These are phyloP conservation scores for Hydnomerulius pinastri DNA, from an alignment of 768 basidiomycete genomes.

Conservation along the genomic window DNA sequence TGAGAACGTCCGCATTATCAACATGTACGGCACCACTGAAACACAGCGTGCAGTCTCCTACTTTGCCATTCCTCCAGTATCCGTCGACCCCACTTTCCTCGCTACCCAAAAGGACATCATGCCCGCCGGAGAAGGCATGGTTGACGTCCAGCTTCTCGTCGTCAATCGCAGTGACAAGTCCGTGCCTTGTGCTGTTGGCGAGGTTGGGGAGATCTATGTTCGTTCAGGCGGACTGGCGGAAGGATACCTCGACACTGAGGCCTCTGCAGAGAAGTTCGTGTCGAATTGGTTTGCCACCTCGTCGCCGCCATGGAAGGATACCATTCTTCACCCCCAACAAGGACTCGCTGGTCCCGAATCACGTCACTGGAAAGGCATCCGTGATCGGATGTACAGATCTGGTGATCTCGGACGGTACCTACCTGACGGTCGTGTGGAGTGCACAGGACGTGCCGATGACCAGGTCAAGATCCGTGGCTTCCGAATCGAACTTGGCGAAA, in stretches of 20 bases:
- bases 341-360: slow-evolving; percentile 71
- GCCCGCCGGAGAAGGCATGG: slow-evolving; percentile 96
- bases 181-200: slow-evolving; percentile 89
- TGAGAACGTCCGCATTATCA: slow-evolving; percentile 89
- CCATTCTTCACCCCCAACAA: slow-evolving; percentile 60
- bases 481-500: slow-evolving; percentile 97
- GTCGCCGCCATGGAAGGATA: slow-evolving; percentile 60
- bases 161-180: slow-evolving; percentile 88
- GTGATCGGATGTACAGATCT: slow-evolving; percentile 97
- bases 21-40: slow-evolving; percentile 99
- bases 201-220: slow-evolving; percentile 98
- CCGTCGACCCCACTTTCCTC: slow-evolving; percentile 86
- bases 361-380: slow-evolving; percentile 88
- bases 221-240: slow-evolving; percentile 95
- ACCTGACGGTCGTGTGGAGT: slow-evolving; percentile 92
- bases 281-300: slow-evolving; percentile 82
- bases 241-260: slow-evolving; percentile 84
- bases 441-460: slow-evolving; percentile 95
- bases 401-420: slow-evolving; percentile 96
- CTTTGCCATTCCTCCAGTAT: slow-evolving; percentile 85
- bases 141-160: slow-evolving; percentile 95
- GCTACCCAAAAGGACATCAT: slow-evolving; percentile 96
- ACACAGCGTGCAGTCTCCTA: slow-evolving; percentile 99
- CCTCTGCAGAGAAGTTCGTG: slow-evolving; percentile 91
- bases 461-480: slow-evolving; percentile 99